These are phyloP conservation scores for Westerdykella ornata DNA, from an alignment of 2,329 filamentous ascomycete genomes.

Conservation along the genomic window DNA sequence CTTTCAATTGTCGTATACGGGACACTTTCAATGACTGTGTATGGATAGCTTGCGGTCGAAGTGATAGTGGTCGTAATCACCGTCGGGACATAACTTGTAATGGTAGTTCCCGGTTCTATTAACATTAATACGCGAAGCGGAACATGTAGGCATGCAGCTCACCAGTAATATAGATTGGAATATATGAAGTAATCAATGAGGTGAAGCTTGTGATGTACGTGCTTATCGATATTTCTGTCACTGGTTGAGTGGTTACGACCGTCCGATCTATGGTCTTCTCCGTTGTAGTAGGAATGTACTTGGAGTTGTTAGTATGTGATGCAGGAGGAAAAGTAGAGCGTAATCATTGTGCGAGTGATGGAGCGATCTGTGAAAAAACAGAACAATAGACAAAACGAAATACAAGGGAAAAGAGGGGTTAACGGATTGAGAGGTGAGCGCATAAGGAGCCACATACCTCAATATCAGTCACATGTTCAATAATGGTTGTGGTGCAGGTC, in stretches of 20 bases:
- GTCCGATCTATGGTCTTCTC: neutral
- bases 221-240: conserved; percentile 2
- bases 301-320: neutral
- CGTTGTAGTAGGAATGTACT: neutral
- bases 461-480: neutral
- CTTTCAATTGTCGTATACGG: neutral
- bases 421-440: too few relatives aligned
- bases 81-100: conserved; percentile 3
- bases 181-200: conserved; percentile 13
- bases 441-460: neutral
- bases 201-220: conserved; percentile 15
- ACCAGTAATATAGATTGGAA: conserved; percentile 10
- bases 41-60: neutral
- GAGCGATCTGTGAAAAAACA: too few relatives aligned
- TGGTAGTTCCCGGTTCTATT: conserved; percentile 6
- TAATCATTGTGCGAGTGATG: too few relatives aligned
- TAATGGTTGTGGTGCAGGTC: neutral
- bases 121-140: neutral
- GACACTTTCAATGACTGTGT: neutral
- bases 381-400: too few relatives aligned
- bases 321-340: too few relatives aligned
- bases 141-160: conserved; percentile 1
- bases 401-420: too few relatives aligned
- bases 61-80: neutral
- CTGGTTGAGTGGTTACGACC: neutral